Evolutionary conservation across 164 flowering plant genomes (phyloP), one percentile per base, ranked within the genome.

Genomic region (Magnolia officinalis): DNA sequence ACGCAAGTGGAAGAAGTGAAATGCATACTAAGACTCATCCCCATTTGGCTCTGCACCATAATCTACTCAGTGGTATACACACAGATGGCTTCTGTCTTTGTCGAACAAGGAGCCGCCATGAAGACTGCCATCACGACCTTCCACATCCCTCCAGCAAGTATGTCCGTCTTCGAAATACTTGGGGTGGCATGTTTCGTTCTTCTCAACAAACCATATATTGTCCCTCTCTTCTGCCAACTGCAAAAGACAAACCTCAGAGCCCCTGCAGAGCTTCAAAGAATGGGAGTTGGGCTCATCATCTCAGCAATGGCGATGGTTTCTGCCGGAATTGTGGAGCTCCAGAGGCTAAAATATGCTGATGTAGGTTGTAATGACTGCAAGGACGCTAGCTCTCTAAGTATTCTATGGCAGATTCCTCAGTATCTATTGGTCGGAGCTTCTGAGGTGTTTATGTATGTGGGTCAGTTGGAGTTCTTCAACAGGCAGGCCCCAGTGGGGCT

Each of bases 91-190:
- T 95, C 97, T 2, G 87, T 93, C 73, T 95, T 95, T 69, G 97
- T 95, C 2, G 98, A 90, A 78, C 98, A 95, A 84, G 98, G 98
- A 1, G 97, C 92, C 0, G 91, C 92, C 70, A 95, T 95, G 98
- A 88, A 84, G 45, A 87, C 92, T 23, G 82, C 86, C 0, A 63
- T 91, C 9, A 71, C 85, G 6, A 79, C 79, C 81, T 95, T 93
- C 84, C 75, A 73, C 31, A 86, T 92, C 76, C 97, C 97, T 6
- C 86, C 97, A 0, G 95, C 97, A 51, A 88, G 97, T 87, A 93
- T 95, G 98, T 93, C 95, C 31, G 84, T 87, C 87, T 95, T 95
- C 50, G 97, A 95, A 82, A 93, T 93, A 31, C 80, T 91, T 29
- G 90, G 97, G 64, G 98, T 91, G 0, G 97, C 94, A 8, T 50